These are phyloP conservation scores for Hippophae tibetana DNA, from an alignment of 306 rosid genomes.

Conservation along the genomic window DNA sequence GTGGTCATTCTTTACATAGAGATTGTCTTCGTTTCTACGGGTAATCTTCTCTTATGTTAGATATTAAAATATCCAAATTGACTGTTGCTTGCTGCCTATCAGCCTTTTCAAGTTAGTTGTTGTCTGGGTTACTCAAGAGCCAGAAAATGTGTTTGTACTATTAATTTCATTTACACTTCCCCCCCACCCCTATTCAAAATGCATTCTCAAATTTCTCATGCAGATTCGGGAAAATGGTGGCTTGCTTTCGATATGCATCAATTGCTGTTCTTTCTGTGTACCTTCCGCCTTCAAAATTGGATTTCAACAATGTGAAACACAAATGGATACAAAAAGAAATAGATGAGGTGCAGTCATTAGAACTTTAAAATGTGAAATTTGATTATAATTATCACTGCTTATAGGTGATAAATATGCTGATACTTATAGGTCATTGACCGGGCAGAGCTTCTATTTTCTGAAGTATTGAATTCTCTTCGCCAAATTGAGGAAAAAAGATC, in stretches of 20 bases:
- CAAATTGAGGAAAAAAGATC: constrained; percentile 56
- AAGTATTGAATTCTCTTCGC: constrained; percentile 61
- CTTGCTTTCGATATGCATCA: constrained; percentile 94
- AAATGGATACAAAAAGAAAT: constrained; percentile 79
- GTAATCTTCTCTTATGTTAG: constrained; percentile 22
- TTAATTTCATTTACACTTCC: not conserved
- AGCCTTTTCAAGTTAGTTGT: not conserved
- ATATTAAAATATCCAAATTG: not conserved
- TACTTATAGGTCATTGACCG: constrained; percentile 59
- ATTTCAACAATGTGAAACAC: constrained; percentile 51
- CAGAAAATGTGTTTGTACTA: too few species aligned
- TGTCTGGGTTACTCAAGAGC: not conserved
- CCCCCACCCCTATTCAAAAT: too few species aligned
- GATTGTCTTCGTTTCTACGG: constrained; percentile 98
- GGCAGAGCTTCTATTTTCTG: constrained; percentile 74
- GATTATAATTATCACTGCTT: not conserved
- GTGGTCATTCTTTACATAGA: constrained; percentile 97
- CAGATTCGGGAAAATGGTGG: constrained; percentile 94
- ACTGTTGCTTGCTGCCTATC: not conserved
- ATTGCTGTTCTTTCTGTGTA: constrained; percentile 78
- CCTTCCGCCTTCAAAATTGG: constrained; percentile 69
- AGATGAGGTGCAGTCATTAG: constrained; percentile 49
- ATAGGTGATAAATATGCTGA: constrained; percentile 15
- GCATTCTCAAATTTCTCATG: constrained; percentile 1
- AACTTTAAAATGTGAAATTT: constrained; percentile 9